Evolutionary conservation across 2,329 filamentous ascomycete species (phyloP), one percentile per base, ranked within the genome.

Genomic region (Cladosporium phlei): DNA sequence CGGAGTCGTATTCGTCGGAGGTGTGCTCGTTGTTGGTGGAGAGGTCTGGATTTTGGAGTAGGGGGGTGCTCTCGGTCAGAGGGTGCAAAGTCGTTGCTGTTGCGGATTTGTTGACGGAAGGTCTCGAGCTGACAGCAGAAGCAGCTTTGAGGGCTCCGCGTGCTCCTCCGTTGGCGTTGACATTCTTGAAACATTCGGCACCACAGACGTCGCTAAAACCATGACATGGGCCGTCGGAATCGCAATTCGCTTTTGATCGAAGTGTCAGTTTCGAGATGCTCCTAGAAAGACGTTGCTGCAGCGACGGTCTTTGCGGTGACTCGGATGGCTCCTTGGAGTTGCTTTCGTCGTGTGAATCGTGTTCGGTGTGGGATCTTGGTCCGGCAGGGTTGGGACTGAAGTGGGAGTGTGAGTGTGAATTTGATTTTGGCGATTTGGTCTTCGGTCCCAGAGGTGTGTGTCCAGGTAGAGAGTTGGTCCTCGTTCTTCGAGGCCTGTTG

Each of bases 171-270:
- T 67, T 56, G 1, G 65, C 60, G 33, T 66, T 69, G 4, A 73
- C 59, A 28, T 67, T 73, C 59, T 77, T 79, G 55, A 78, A 77
- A 60, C 80, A 83, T 50, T 82, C 78, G 19, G 70, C 68, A 1
- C 79, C 79, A 56, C 80, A 83, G 1, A 77, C 73, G 53, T 82
- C 77, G 3, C 77, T 79, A 53, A 77, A 77, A 0, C 80, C 80
- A 54, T 77, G 78, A 53, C 80, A 84, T 14, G 78, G 76, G 0
- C 78, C 79, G 43, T 74, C 66, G 45, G 77, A 72, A 51, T 80
- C 76, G 54, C 80, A 83, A 8, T 55, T 56, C 7, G 56, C 60
- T 50, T 76, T 76, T 21, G 69, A 67, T 3, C 69, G 69, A 8
- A 67, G 67, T 8, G 80, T 69, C 6, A 82, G 61, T 30, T 72